A percentile compares a stretch with the other conserved stretches of the same genome.
These are phyloP conservation scores for Alternaria metachromatica DNA, from an alignment of 2,329 filamentous ascomycete species.

Conservation along the genomic window DNA sequence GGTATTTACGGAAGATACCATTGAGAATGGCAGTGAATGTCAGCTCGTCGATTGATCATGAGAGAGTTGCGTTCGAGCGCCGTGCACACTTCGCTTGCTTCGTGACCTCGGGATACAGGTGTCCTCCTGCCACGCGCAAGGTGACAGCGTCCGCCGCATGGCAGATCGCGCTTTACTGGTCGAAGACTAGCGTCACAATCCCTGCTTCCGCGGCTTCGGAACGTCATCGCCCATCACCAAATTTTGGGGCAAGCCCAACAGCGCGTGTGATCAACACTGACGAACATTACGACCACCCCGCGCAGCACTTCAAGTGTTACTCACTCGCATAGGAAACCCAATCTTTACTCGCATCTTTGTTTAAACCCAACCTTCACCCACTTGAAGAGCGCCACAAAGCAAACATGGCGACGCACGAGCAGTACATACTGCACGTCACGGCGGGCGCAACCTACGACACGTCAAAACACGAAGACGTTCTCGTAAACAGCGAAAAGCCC, in stretches of 20 bases:
- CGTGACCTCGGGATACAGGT: no score
- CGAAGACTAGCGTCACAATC: no score
- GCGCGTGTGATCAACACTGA: background rate
- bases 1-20: no score
- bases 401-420: conserved; percentile 56
- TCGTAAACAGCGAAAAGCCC: conserved; percentile 73
- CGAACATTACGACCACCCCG: background rate
- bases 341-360: background rate
- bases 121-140: no score
- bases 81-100: no score
- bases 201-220: no score
- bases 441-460: conserved; percentile 79
- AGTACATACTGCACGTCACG: conserved; percentile 82
- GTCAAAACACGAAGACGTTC: conserved; percentile 73
- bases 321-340: background rate
- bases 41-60: no score
- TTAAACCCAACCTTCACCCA: background rate
- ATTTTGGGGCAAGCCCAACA: conserved; percentile 7
- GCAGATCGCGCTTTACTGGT: no score
- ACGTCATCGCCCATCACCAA: conserved; percentile 19
- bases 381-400: background rate
- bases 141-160: no score
- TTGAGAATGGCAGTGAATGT: no score
- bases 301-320: background rate
- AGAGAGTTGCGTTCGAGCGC: no score